phyloP scores from a whole-genome alignment of 1,139 yeast species.

The Trichomonascaceae sp. region DNA sequence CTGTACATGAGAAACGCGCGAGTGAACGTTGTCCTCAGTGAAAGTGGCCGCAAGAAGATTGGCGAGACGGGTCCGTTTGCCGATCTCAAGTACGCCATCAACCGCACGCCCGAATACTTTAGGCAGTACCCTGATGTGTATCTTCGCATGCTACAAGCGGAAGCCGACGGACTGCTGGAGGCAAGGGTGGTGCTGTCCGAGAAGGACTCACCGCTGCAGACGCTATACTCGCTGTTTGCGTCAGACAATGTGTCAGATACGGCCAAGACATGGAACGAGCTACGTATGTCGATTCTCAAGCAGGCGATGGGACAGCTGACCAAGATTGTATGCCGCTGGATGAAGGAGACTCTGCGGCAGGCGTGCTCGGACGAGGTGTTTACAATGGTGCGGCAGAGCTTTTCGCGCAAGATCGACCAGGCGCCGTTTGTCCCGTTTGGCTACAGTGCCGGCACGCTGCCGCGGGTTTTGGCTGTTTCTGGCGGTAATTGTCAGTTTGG shows the following conservation, averaged over 20 bases:
- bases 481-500: conserved; percentile 76
- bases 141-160: conserved; percentile 87
- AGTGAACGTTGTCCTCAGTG: conserved; percentile 67
- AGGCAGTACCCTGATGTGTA: conserved; percentile 65
- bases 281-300: conserved; percentile 54
- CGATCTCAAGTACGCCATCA: conserved; percentile 82
- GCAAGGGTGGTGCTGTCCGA: conserved; percentile 30
- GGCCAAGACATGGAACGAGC: conserved; percentile 70
- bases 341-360: conserved; percentile 72
- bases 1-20: conserved; percentile 56
- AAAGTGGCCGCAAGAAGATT: conserved; percentile 74
- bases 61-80: conserved; percentile 72
- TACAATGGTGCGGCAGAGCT: conserved; percentile 53
- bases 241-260: conserved; percentile 78
- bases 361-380: conserved; percentile 65
- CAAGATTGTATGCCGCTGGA: conserved; percentile 55
- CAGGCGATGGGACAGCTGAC: conserved; percentile 58
- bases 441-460: conserved; percentile 65
- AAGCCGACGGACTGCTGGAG: conserved; percentile 42
- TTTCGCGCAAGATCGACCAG: conserved; percentile 67
- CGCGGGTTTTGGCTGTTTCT: conserved; percentile 70
- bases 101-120: conserved; percentile 65
- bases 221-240: conserved; percentile 42
- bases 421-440: conserved; percentile 84
- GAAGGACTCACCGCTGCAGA: conserved; percentile 13